Base-by-base conservation (phyloP, 2,329 filamentous ascomycete species). In the Fusarium piperis region DNA sequence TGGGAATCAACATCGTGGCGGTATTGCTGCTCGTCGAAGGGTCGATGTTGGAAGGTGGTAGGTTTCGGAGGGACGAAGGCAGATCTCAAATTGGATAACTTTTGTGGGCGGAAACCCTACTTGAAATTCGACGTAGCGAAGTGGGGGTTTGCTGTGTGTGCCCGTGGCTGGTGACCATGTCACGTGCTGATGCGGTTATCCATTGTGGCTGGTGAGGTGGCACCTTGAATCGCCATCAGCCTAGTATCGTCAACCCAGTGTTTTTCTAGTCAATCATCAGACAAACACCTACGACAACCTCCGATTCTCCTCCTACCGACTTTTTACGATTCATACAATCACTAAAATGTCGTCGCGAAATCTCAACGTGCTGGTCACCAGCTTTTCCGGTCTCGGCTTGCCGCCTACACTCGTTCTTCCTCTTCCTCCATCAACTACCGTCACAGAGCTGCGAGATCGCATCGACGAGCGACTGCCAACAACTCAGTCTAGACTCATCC, bases 1-100 rank as follows among this genome's bases (percentile, higher is more conserved):
- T 98, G 86, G 96, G 96, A 87, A 99, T 99, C 90, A 99, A 93
- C 96, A 90, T 90, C 93, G 95, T 89, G 85, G 83, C 85, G 85
- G 84, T 85, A 84, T 76, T 79, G 78, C 77, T 82, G 80, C 77
- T 79, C 78, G 78, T 72, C 70, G 80, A 76, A 73, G 75, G 76
- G 82, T 83, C 84, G 85, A 89, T 86, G 86, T 86, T 86, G 82
- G 81, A 79, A 79, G 79, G 80, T 82, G 81, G 80, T 79, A 80
- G 81, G 76, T 82, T 78, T 78, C 75, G 76, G 74, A 76, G 74
- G 73, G 76, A 75, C 65, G 46, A 74, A 79, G 78, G 77, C 76
- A 79, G 79, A 77, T 78, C 80, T 82, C 80, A 79, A 83, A 84
- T 80, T 84, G 79, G 79, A 80, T 78, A 79, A 82, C 79, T 84